Conservation (phyloP, 2,329 filamentous ascomycete species). For the Cladosporium sp. region DNA sequence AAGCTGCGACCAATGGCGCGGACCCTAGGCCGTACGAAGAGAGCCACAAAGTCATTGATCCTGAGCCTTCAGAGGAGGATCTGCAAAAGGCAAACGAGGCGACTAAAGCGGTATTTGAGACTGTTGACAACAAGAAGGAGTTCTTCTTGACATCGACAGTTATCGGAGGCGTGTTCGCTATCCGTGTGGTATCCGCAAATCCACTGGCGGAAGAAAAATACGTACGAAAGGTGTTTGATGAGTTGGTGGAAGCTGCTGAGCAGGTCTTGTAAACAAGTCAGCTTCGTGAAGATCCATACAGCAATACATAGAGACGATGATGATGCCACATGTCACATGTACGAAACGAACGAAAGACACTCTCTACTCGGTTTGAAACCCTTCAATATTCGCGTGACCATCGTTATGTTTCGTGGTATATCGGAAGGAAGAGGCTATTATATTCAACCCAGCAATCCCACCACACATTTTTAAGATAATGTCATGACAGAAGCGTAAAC, state of each 20-base stretch:
- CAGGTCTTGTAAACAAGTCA: slow-evolving; percentile 43
- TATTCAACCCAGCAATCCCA: slow-evolving; percentile 2
- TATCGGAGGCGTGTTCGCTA: slow-evolving; percentile 71
- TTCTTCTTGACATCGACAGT: slow-evolving; percentile 81
- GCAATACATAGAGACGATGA: neutral
- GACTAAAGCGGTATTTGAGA: slow-evolving; percentile 74
- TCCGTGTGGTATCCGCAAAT: slow-evolving; percentile 77
- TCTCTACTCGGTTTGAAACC: slow-evolving; percentile 55
- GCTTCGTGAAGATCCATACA: neutral
- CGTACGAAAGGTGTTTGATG: slow-evolving; percentile 70
- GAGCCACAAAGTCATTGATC: slow-evolving; percentile 25
- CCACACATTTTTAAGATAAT: slow-evolving; percentile 1
- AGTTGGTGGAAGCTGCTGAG: slow-evolving; percentile 66
- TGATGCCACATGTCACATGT: neutral
- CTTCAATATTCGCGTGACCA: slow-evolving; percentile 7
- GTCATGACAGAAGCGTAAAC: slow-evolving; percentile 8
- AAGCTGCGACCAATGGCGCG: slow-evolving; percentile 20
- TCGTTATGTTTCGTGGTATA: slow-evolving; percentile 18
- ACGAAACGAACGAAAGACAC: neutral
- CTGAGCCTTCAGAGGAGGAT: slow-evolving; percentile 38
- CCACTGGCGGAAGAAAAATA: slow-evolving; percentile 69
- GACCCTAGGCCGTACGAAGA: slow-evolving; percentile 34
- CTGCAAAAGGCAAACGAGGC: slow-evolving; percentile 62
- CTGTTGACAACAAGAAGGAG: slow-evolving; percentile 70
- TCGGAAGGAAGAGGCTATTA: neutral